A percentile compares a stretch with the other conserved stretches of the same genome.
These are phyloP conservation scores for Sclerotiophoma versabilis DNA, from an alignment of 2,329 filamentous ascomycete genomes.

Conservation along the genomic window DNA sequence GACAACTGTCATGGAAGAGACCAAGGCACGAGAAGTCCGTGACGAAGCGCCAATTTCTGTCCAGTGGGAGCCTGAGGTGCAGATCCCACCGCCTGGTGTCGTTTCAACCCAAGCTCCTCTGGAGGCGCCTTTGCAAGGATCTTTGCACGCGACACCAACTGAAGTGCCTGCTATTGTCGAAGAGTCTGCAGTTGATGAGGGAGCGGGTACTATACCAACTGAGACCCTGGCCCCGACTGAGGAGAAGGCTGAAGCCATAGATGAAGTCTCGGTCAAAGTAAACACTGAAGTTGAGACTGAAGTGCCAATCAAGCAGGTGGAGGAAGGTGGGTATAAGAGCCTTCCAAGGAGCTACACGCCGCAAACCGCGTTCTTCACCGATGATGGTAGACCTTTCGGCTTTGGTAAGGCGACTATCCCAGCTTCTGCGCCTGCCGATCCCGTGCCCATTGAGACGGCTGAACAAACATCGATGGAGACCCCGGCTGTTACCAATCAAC, in stretches of 20 bases:
- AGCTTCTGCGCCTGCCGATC: not conserved
- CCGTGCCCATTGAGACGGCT: not conserved
- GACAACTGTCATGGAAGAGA: not conserved
- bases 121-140: too few relatives aligned
- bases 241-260: too few relatives aligned
- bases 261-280: too few relatives aligned
- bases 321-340: not conserved
- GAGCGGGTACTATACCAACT: too few relatives aligned
- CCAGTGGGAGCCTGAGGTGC: not conserved
- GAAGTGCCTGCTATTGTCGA: too few relatives aligned
- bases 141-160: too few relatives aligned
- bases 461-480: not conserved
- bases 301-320: not conserved
- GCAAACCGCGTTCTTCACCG: slow-evolving; percentile 17
- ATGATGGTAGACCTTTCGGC: slow-evolving; percentile 13
- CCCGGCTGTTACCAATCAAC: too few relatives aligned
- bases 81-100: not conserved
- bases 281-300: not conserved
- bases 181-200: too few relatives aligned
- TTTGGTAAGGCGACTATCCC: not conserved
- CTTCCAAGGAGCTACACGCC: slow-evolving; percentile 12
- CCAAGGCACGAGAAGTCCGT: not conserved
- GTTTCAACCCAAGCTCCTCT: too few relatives aligned
- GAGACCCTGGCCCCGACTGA: too few relatives aligned
- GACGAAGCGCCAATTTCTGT: not conserved